Evolutionary conservation across 345 rosid species (phyloP), one percentile per base, ranked within the genome.

Genomic region (Populus davidiana): DNA sequence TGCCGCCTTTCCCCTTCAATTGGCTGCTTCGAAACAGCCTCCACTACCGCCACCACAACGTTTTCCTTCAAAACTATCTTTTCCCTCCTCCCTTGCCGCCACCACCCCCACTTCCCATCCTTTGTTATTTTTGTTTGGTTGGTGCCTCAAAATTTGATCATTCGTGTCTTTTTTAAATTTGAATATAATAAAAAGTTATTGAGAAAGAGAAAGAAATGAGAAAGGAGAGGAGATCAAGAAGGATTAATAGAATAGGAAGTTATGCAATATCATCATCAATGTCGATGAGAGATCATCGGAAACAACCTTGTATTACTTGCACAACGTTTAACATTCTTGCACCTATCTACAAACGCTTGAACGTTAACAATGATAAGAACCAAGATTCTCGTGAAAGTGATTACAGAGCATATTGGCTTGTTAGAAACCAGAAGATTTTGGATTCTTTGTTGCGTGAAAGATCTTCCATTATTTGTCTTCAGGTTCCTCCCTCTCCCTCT

Each of bases 251-350:
- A 75, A 94, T 93, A 41, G 98, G 98, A 69, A 93, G 93, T 81
- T 94, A 90, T 74, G 97, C 98, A 21, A 94, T 94, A 71, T 85
- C 97, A 0, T 92, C 98, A 9, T 90, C 79, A 52, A 64, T 80
- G 83, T 61, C 96, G 36, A 83, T 89, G 69, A 88, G 83, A 67
- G 93, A 88, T 71, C 87, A 90, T 56, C 90, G 84, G 39, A 91
- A 88, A 49, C 95, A 87, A 33, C 97, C 97, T 13, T 90, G 93
- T 85, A 89, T 93, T 69, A 88, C 94, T 6, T 93, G 95, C 76
- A 93, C 97, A 67, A 91, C 97, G 73, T 93, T 91, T 83, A 91
- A 91, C 79, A 90, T 93, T 83, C 91, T 93, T 20, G 97, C 97
- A 63, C 98, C 98, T 13, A 92, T 94, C 77, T 94, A 93, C 81